phyloP scores from a whole-genome alignment of 2,329 filamentous ascomycete genomes.

The Coniochaeta sp. region DNA sequence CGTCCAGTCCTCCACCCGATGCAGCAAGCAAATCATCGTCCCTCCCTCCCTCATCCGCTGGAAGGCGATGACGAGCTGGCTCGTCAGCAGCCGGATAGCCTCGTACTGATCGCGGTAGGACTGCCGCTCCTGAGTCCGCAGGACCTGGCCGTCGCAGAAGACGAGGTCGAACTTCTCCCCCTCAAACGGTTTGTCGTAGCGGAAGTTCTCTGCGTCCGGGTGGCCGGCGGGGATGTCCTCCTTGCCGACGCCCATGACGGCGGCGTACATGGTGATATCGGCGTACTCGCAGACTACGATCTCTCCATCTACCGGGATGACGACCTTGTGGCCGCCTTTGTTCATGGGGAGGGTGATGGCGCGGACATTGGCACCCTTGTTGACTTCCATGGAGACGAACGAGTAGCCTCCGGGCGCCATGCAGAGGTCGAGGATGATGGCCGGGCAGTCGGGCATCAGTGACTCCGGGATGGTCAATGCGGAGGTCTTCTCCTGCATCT shows the following conservation, averaged over 20 bases:
- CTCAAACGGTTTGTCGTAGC: conserved; percentile 17
- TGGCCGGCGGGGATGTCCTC: conserved; percentile 23
- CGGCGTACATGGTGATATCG: conserved; percentile 24
- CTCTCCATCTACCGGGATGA: too few species aligned
- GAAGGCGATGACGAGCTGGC: conserved; percentile 38
- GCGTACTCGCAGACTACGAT: too few species aligned
- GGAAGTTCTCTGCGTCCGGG: conserved; percentile 22
- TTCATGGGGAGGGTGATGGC: too few species aligned
- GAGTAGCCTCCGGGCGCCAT: too few species aligned
- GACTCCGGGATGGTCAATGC: too few species aligned
- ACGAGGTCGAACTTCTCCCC: conserved; percentile 31
- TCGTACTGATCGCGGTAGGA: conserved; percentile 25
- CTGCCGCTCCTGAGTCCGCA: conserved; percentile 27
- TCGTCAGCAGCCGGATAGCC: conserved; percentile 25
- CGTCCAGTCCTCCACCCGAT: too few species aligned
- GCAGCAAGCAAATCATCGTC: conserved; percentile 40
- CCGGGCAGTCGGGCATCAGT: too few species aligned
- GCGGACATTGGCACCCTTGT: too few species aligned
- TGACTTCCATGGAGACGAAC: too few species aligned
- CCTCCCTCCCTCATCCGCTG: conserved; percentile 37
- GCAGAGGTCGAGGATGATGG: too few species aligned
- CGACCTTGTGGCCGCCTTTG: too few species aligned
- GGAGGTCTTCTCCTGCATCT: too few species aligned
- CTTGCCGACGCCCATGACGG: conserved; percentile 29
- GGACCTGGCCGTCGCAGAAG: conserved; percentile 40